Evolutionary conservation across 257 asterid genomes (phyloP), one percentile per base, ranked within the genome.

Genomic region (Parsonsia alboflavescens): DNA sequence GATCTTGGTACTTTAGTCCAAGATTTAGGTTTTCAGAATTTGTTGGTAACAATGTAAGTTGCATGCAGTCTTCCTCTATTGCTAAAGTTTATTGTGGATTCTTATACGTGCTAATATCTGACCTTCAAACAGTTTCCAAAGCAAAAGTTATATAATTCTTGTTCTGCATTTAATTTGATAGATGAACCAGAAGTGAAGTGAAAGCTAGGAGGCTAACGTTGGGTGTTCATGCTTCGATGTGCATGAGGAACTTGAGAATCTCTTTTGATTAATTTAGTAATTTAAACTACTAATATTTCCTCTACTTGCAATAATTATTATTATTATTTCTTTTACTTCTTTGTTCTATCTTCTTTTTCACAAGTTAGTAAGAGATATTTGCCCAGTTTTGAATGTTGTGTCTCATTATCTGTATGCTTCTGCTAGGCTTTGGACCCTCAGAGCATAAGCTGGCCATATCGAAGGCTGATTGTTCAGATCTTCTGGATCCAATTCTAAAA

Each of bases 401-500:
- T 24, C 59, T 30, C 28, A 4, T 41, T 59, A 36, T 56, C 24
- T 75, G 12, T 62, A 9, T 64, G 44, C 71, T 64, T 68, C 24
- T 48, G 81, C 58, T 80, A 88, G 97, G 92, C 26, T 85, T 84
- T 77, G 77, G 81, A 67, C 74, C 88, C 78, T 71, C 75, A 58
- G 91, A 80, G 78, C 80, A 72, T 75, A 79, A 73, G 75, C 84
- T 85, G 82, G 85, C 87, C 73, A 87, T 78, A 75, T 76, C 77
- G 66, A 74, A 77, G 75, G 82, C 58, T 81, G 85, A 78, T 70
- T 77, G 74, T 76, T 82, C 84, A 74, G 85, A 76, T 71, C 73
- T 84, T 80, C 65, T 89, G 78, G 85, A 39, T 71, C 87, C 92
- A 74, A 78, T 92, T 85, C 90, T 94, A 75, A 89, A 86, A 89